These are phyloP conservation scores for Cryptococcus floricola DNA, from an alignment of 1,284 basidiomycete genomes.

Conservation along the genomic window DNA sequence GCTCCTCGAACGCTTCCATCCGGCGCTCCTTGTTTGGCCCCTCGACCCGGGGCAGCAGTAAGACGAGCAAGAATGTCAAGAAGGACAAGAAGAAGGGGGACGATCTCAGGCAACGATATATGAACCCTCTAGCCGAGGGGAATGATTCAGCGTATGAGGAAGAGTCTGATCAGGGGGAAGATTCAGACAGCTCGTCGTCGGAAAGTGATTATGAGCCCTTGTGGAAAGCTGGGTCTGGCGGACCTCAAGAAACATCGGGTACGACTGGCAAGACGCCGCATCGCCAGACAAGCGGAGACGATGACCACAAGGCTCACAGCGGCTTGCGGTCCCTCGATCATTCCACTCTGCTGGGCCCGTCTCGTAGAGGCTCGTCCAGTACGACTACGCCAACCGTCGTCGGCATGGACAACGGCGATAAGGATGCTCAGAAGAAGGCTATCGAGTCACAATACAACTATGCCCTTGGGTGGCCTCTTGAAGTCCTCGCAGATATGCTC, in stretches of 20 bases:
- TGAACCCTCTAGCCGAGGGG: not conserved
- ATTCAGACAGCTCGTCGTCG: not conserved
- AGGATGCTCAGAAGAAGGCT: slow-evolving; percentile 12
- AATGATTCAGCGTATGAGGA: not conserved
- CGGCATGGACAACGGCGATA: not conserved
- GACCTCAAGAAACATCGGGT: not conserved
- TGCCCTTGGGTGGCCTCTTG: slow-evolving; percentile 69
- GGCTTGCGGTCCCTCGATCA: slow-evolving; percentile 9
- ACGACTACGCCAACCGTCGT: slow-evolving; percentile 7
- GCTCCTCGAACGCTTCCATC: slow-evolving; percentile 3
- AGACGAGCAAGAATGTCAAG: not conserved
- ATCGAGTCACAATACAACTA: slow-evolving; percentile 38
- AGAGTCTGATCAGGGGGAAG: slow-evolving; percentile 1
- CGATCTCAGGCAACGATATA: slow-evolving; percentile 2
- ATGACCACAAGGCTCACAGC: not conserved
- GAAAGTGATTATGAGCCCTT: slow-evolving; percentile 14
- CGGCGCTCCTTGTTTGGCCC: not conserved
- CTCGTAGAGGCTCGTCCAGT: slow-evolving; percentile 10
- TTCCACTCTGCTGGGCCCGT: slow-evolving; percentile 8
- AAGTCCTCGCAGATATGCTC: slow-evolving; percentile 76
- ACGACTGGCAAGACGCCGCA: not conserved
- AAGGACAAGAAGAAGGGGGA: slow-evolving; percentile 1
- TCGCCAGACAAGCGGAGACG: not conserved
- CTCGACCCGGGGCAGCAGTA: not conserved
- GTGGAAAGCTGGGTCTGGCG: slow-evolving; percentile 4